These are phyloP conservation scores for Cyberlindnera misumaiensis DNA, from an alignment of 805 yeast genomes.

Conservation along the genomic window DNA sequence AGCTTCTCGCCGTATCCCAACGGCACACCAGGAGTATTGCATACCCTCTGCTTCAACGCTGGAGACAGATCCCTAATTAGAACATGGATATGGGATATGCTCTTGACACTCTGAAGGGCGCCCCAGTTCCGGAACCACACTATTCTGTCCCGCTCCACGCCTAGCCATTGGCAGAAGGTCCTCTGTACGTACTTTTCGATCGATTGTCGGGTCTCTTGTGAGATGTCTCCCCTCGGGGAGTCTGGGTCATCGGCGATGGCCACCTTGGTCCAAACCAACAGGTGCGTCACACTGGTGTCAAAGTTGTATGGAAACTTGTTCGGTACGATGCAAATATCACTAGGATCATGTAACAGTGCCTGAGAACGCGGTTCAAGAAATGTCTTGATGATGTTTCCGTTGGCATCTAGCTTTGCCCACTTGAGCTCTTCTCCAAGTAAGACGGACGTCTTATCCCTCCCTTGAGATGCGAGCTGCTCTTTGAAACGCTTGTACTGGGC, in stretches of 20 bases:
- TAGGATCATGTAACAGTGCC: neutral
- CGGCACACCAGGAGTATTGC: constrained; percentile 8
- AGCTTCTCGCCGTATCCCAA: neutral
- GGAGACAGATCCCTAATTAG: constrained; percentile 30
- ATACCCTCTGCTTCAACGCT: constrained; percentile 1
- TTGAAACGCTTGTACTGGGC: neutral
- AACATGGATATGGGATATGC: constrained; percentile 64
- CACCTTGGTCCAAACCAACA: constrained; percentile 63
- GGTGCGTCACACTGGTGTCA: constrained; percentile 43
- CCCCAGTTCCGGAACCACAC: constrained; percentile 71
- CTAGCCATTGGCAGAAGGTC: constrained; percentile 10
- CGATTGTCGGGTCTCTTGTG: constrained; percentile 33
- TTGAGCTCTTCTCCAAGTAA: neutral
- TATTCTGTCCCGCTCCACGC: constrained; percentile 19
- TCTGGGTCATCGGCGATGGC: constrained; percentile 34
- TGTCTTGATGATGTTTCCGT: neutral
- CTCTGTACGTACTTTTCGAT: constrained; percentile 43
- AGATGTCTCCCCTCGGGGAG: constrained; percentile 42
- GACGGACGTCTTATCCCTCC: neutral
- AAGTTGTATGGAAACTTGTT: constrained; percentile 68
- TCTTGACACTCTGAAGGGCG: constrained; percentile 56
- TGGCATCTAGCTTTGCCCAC: constrained; percentile 1
- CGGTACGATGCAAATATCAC: neutral
- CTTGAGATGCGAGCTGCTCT: neutral
- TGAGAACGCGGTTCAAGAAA: neutral